Evolutionary conservation across 2,329 filamentous ascomycete genomes (phyloP).

Genomic region (Pseudocercospora cruenta): DNA sequence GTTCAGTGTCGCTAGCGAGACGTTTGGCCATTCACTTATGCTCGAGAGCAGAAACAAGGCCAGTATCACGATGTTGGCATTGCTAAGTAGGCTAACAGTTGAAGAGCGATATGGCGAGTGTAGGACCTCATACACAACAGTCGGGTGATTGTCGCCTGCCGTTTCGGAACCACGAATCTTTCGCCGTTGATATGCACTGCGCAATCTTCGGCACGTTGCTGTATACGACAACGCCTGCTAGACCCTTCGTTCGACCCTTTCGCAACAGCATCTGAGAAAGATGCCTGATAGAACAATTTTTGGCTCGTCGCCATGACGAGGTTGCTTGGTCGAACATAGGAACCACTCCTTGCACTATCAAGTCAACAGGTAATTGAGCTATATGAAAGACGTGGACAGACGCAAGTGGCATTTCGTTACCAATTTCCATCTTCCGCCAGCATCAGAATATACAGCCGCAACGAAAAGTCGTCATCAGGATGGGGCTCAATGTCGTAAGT

Average conservation of each 20-base stretch:
- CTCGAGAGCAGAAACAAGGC: background rate
- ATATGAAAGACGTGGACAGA: background rate
- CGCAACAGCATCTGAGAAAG: background rate
- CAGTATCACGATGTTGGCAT: background rate
- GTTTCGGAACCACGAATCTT: background rate
- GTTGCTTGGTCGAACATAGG: background rate
- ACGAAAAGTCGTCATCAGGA: background rate
- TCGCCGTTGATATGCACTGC: background rate
- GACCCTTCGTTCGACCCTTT: background rate
- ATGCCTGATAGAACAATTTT: background rate
- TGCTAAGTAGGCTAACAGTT: background rate
- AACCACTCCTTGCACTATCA: background rate
- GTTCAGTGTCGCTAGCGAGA: background rate
- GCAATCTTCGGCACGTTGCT: background rate
- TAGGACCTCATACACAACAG: background rate
- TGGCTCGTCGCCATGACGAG: background rate
- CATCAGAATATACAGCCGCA: background rate
- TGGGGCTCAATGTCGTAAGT: background rate
- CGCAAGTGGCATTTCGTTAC: background rate
- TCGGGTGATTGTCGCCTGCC: no score
- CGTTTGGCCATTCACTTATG: no score
- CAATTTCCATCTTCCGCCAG: background rate
- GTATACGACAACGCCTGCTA: background rate
- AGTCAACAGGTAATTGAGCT: background rate
- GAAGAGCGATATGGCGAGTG: background rate